Evolutionary conservation across 1,284 basidiomycete genomes (phyloP), one percentile per base, ranked within the genome.

Genomic region (Xerocomus nothofagi): DNA sequence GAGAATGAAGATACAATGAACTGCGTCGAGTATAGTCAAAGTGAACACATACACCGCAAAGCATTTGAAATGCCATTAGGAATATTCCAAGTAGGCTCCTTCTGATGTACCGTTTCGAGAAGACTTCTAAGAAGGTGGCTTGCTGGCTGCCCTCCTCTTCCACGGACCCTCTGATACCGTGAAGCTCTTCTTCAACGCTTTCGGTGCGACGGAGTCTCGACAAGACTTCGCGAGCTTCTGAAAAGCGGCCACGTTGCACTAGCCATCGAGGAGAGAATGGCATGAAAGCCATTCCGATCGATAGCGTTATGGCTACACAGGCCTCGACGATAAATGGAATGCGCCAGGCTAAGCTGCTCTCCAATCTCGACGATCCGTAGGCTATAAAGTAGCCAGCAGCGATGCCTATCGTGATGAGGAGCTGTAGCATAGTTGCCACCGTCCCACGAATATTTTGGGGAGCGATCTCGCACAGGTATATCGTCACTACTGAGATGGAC

Each of bases 261-360:
- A 80, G 60, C 78, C 78, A 80, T 12, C 77, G 70, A 1, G 79
- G 78, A 24, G 78, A 81, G 56, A 81, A 76, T 6, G 79, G 78
- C 27, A 81, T 69, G 58, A 76, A 72, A 15, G 69, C 65, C 34
- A 74, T 73, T n/a, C 75, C 74, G 10, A 73, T 63, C 3, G 77
- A 75, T 23, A 81, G 57, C 3, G 67, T 47, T 8, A 62, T 59
- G 5, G 77, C 73, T 15, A 71, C 57, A 31, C 65, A 55, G 4
- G 73, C 67, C 57, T 80, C 75, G 20, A 78, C 48, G 18, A 71
- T 70, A 50, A 79, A 74, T 0, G 78, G 76, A 12, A 73, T 59
- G 3, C 78, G 69, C 78, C 78, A 82, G 7, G 77, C 71, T 18
- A 81, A 55, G 30, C 69, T 71, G 26, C 58, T 65, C 2, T 56